phyloP scores from a whole-genome alignment of 805 yeast genomes.

The Wickerhamiella shivajii region DNA sequence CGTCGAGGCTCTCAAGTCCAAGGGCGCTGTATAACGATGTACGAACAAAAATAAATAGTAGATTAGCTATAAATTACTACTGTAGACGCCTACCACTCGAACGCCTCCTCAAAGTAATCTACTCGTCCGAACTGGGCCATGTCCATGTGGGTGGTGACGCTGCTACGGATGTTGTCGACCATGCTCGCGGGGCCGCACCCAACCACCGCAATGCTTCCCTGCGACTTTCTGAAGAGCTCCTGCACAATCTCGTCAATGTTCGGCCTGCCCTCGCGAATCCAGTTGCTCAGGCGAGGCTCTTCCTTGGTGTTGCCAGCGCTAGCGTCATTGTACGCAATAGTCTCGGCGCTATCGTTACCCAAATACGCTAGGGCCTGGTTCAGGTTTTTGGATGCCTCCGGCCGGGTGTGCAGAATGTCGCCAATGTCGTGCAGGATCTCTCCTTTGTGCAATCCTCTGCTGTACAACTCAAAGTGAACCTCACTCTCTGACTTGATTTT shows the following conservation, averaged over 20 bases:
- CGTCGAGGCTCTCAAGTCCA: conserved; percentile 59
- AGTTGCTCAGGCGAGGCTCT: neutral
- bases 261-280: conserved; percentile 23
- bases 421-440: neutral
- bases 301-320: neutral
- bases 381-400: neutral
- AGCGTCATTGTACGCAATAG: neutral
- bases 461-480: conserved; percentile 13
- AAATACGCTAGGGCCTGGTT: neutral
- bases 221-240: conserved; percentile 39
- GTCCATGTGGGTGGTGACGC: conserved; percentile 13
- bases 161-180: conserved; percentile 18
- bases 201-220: conserved; percentile 27
- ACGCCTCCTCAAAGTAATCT: conserved; percentile 62
- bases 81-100: conserved; percentile 61
- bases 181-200: conserved; percentile 21
- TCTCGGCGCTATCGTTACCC: conserved; percentile 1
- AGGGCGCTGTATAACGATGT: conserved; percentile 30
- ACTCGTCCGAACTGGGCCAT: conserved; percentile 30
- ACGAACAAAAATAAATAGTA: no score
- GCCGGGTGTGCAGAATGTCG: neutral
- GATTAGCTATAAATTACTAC: no score
- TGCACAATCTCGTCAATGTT: conserved; percentile 26
- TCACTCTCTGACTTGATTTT: conserved; percentile 10
- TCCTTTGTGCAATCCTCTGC: conserved; percentile 7